Conservation (phyloP, 148 eudicot genomes). For the Dianthus caryophyllus region DNA sequence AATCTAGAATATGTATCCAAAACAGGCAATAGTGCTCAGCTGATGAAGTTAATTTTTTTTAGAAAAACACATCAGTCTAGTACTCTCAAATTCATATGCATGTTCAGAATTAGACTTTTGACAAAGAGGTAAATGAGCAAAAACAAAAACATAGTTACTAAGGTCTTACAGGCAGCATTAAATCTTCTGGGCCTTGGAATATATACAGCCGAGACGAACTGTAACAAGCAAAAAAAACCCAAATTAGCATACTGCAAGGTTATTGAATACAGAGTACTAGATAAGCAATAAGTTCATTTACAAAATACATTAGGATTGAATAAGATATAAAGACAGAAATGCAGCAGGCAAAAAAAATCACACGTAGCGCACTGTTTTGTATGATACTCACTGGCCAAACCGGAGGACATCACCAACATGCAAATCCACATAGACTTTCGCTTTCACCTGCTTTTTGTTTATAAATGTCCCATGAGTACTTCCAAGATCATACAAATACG, state of each 20-base stretch:
- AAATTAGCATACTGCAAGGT: slow-evolving; percentile 1
- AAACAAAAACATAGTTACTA: neutral
- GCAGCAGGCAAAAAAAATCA: slow-evolving; percentile 7
- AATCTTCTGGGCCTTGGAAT: slow-evolving; percentile 89
- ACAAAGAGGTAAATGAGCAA: neutral
- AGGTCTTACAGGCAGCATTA: slow-evolving; percentile 85
- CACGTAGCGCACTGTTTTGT: neutral
- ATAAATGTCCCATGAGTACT: slow-evolving; percentile 87
- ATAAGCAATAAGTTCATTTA: neutral
- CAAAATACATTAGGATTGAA: neutral
- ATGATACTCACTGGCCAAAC: slow-evolving; percentile 88
- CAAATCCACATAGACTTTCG: slow-evolving; percentile 66
- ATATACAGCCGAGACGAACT: slow-evolving; percentile 91
- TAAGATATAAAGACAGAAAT: neutral
- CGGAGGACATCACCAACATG: slow-evolving; percentile 94
- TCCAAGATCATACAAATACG: slow-evolving; percentile 75
- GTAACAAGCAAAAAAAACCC: slow-evolving; percentile 16
- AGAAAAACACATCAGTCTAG: neutral
- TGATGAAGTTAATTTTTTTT: neutral
- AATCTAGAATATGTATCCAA: neutral
- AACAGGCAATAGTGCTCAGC: neutral
- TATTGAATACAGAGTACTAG: neutral
- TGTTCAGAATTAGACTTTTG: neutral
- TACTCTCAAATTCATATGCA: neutral
- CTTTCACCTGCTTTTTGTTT: slow-evolving; percentile 89